Conservation (phyloP, 2,329 filamentous ascomycete species). For the Sporothrix dimorphospora region DNA sequence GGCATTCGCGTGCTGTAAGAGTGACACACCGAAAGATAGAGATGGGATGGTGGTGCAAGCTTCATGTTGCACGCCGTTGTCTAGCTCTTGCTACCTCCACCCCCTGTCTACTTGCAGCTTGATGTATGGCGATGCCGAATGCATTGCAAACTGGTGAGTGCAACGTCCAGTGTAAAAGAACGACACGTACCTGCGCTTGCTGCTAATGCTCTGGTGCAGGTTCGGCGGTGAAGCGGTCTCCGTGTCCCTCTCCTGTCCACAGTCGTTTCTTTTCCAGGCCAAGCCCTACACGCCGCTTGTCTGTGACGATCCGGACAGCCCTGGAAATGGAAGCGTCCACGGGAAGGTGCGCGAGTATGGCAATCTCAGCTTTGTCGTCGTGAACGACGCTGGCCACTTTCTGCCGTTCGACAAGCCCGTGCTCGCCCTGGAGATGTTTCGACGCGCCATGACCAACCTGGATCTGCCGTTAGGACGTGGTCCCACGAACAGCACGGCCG, state of each 20-base stretch:
- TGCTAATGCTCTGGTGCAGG: background rate
- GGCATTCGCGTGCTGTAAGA: slow-evolving; percentile 55
- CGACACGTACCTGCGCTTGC: background rate
- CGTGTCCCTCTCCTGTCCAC: slow-evolving; percentile 51
- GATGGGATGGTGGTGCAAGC: background rate
- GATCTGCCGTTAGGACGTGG: slow-evolving; percentile 36
- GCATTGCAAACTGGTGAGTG: slow-evolving; percentile 51
- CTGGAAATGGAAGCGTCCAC: slow-evolving; percentile 64
- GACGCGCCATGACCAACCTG: slow-evolving; percentile 36
- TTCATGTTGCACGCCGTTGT: background rate
- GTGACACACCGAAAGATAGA: background rate
- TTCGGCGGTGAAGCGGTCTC: slow-evolving; percentile 66
- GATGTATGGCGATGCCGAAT: slow-evolving; percentile 57
- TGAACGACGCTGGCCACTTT: slow-evolving; percentile 60
- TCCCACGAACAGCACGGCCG: background rate
- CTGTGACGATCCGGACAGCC: slow-evolving; percentile 38
- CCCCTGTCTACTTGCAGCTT: slow-evolving; percentile 45
- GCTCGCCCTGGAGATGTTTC: slow-evolving; percentile 38
- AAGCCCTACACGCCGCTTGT: slow-evolving; percentile 68
- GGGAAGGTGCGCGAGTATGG: slow-evolving; percentile 71
- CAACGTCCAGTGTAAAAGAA: background rate
- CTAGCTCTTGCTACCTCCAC: background rate
- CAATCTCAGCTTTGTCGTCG: slow-evolving; percentile 63
- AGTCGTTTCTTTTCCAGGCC: slow-evolving; percentile 51
- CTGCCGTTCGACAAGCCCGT: slow-evolving; percentile 37